phyloP scores from a whole-genome alignment of 768 basidiomycete genomes.

The Megacollybia marginata region DNA sequence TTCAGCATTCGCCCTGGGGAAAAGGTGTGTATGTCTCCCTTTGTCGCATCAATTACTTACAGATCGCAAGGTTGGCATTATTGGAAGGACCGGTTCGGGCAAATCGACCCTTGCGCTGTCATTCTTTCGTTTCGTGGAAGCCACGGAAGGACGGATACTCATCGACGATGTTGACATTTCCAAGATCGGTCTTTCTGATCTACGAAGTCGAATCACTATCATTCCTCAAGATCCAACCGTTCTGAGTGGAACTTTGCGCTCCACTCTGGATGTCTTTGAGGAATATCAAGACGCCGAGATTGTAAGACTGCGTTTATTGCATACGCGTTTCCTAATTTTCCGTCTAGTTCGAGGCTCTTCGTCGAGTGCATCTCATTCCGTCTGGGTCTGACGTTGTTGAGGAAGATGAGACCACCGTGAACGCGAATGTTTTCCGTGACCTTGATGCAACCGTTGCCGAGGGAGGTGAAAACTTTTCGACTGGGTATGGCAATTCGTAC shows the following conservation, averaged over 20 bases:
- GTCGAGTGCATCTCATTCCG: constrained; percentile 74
- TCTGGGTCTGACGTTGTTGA: constrained; percentile 35
- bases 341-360: constrained; percentile 70
- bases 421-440: constrained; percentile 70
- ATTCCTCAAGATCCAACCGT: constrained; percentile 88
- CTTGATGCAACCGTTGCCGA: constrained; percentile 72
- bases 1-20: constrained; percentile 70
- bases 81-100: constrained; percentile 68
- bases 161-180: constrained; percentile 80
- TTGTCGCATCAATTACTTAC: neutral
- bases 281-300: constrained; percentile 84
- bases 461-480: constrained; percentile 86
- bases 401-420: constrained; percentile 27
- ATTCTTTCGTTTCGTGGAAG: constrained; percentile 89
- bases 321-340: neutral
- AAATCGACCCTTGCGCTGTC: constrained; percentile 80
- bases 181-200: constrained; percentile 71
- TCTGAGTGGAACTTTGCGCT: constrained; percentile 73
- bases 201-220: constrained; percentile 71
- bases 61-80: constrained; percentile 48
- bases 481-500: constrained; percentile 44
- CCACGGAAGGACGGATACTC: constrained; percentile 63
- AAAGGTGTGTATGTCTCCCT: constrained; percentile 39
- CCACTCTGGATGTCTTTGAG: constrained; percentile 78
- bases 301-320: constrained; percentile 29